phyloP scores from a whole-genome alignment of 371 early-diverging fungal species.

The Coemansia linderi region DNA sequence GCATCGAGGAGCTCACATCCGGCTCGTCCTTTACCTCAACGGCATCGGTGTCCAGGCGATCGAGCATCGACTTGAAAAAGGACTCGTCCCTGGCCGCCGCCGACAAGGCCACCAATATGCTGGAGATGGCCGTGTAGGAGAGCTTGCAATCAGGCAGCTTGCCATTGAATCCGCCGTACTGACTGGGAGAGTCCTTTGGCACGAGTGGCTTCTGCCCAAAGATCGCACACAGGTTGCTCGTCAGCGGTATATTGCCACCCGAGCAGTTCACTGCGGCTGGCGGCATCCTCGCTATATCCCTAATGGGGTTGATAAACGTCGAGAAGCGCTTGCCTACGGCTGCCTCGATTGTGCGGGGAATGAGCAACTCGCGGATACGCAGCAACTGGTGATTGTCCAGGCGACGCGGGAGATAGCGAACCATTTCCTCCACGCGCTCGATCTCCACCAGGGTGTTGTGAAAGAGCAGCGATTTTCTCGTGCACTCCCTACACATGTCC shows the following conservation, averaged over 20 bases:
- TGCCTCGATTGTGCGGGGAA: constrained; percentile 33
- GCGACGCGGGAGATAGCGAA: constrained; percentile 29
- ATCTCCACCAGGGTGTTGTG: constrained; percentile 22
- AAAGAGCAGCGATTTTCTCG: constrained; percentile 25
- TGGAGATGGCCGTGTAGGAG: constrained; percentile 34
- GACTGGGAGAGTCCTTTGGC: neutral
- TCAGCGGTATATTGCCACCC: constrained; percentile 26
- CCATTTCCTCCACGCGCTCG: constrained; percentile 35
- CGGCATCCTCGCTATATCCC: neutral
- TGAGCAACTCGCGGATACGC: constrained; percentile 21
- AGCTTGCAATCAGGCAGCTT: constrained; percentile 24
- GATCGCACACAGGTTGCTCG: constrained; percentile 39
- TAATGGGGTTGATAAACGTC: constrained; percentile 19
- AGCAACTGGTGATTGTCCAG: constrained; percentile 14
- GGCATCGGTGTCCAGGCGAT: neutral
- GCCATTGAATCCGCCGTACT: neutral
- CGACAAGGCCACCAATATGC: constrained; percentile 21
- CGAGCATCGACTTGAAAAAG: constrained; percentile 30
- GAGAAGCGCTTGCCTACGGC: constrained; percentile 26
- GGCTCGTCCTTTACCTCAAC: neutral
- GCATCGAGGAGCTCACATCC: neutral
- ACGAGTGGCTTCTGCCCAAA: constrained; percentile 17
- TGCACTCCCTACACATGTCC: constrained; percentile 11
- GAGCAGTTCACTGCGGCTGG: neutral
- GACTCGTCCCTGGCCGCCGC: constrained; percentile 35